These are phyloP conservation scores for Lanmaoa rubissima DNA, from an alignment of 768 basidiomycete genomes.

Conservation along the genomic window DNA sequence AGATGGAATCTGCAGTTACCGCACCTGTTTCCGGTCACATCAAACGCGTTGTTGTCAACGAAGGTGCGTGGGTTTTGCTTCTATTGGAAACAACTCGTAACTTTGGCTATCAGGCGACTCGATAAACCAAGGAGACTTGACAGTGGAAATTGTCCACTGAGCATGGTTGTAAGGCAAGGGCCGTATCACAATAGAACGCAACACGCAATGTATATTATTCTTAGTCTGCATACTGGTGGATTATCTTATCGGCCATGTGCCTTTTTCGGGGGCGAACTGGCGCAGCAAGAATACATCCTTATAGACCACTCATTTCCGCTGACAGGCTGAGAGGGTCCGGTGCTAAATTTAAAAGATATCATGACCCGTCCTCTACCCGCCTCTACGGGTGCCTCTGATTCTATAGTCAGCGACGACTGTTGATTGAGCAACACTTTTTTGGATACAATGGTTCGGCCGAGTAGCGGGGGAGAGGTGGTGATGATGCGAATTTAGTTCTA, in stretches of 20 bases:
- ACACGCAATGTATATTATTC: slow-evolving; percentile 15
- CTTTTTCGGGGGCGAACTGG: neutral
- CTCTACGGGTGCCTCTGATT: slow-evolving; percentile 5
- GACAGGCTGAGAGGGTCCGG: slow-evolving; percentile 2
- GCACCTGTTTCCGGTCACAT: slow-evolving; percentile 96
- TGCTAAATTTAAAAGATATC: slow-evolving; percentile 8
- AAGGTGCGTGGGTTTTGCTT: slow-evolving; percentile 50
- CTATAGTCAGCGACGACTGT: slow-evolving; percentile 1
- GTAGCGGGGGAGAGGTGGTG: neutral
- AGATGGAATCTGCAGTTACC: slow-evolving; percentile 98
- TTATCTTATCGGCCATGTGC: neutral
- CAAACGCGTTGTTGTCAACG: slow-evolving; percentile 87
- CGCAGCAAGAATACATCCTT: neutral
- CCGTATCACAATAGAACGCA: slow-evolving; percentile 17
- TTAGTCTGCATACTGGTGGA: slow-evolving; percentile 12
- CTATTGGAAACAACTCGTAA: neutral
- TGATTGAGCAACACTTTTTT: slow-evolving; percentile 4
- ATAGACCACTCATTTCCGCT: slow-evolving; percentile 15
- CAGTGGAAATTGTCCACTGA: slow-evolving; percentile 82
- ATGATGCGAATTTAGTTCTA: slow-evolving; percentile 3
- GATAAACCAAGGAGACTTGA: slow-evolving; percentile 90
- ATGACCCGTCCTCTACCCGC: slow-evolving; percentile 9
- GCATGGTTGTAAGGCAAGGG: slow-evolving; percentile 2
- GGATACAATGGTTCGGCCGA: slow-evolving; percentile 10
- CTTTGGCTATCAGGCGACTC: slow-evolving; percentile 66